Evolutionary conservation across 768 basidiomycete species (phyloP), one percentile per base, ranked within the genome.

Genomic region (Gautieria morchelliformis): DNA sequence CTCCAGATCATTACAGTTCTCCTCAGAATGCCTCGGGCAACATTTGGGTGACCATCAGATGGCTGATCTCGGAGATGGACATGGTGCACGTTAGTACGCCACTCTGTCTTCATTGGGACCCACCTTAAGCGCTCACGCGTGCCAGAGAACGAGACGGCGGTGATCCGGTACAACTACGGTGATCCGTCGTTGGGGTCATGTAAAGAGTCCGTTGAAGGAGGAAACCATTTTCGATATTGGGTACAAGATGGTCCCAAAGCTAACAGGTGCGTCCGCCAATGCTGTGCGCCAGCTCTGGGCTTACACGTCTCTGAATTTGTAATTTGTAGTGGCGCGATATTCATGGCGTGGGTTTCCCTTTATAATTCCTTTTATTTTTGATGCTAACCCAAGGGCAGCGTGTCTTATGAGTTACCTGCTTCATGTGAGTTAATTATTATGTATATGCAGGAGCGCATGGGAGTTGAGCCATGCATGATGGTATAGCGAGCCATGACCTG

Each of bases 141-240:
- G 14, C 2, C 65, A 91, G 89, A 76, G 59, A 89, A 92, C 67
- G 84, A 96, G 67, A 86, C 87, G 0, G 82, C 83, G 8, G 87
- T 85, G n/a, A 82, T 94, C 24, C 78, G 93, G 37, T 93, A 82
- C 79, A 80, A 93, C 66, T 97, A 89, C 67, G 83, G 82, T 8
- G 83, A 95, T 63, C 79, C 83, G 0, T 72, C 82, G 52, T 69
- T 93, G n/a, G 93, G 93, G 0, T 80, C 92, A 1, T 95, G 93
- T 70, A 72, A 79, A 62, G 93, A 96, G 70, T 88, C 89, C 2
- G 78, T 94, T 42, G 66, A 88, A 62, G 93, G 93, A 1, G 93
- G 93, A 6, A 79, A 88, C 65, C 93, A 96, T 66, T 81, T 93
- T 66, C 80, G 93, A 41, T 94, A 93, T 68, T 94, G 91, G 92